phyloP scores from a whole-genome alignment of 768 basidiomycete genomes.

The Calocybe indica region DNA sequence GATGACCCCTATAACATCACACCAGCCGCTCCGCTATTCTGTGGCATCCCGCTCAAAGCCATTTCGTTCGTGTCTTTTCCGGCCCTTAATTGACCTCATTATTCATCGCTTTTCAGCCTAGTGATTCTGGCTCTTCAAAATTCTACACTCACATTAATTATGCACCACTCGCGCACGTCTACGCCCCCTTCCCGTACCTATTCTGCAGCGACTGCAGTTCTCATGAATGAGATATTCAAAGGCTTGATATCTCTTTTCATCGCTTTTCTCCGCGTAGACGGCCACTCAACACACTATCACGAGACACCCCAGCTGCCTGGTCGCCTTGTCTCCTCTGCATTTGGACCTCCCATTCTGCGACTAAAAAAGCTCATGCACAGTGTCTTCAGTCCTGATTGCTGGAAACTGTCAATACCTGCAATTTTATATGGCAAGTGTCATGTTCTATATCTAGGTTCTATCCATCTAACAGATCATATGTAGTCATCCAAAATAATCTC shows the following conservation, averaged over 20 bases:
- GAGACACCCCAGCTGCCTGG: slow-evolving; percentile 23
- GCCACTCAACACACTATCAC: slow-evolving; percentile 14
- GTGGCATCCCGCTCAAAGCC: slow-evolving; percentile 73
- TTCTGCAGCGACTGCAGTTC: slow-evolving; percentile 90
- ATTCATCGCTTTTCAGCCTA: slow-evolving; percentile 35
- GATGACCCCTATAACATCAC: slow-evolving; percentile 22
- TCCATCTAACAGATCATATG: not conserved
- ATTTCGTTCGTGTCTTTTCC: slow-evolving; percentile 54
- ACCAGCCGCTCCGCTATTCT: slow-evolving; percentile 46
- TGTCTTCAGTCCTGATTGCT: slow-evolving; percentile 87
- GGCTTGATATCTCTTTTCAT: slow-evolving; percentile 81
- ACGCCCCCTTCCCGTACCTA: slow-evolving; percentile 72
- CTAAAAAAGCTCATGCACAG: slow-evolving; percentile 56
- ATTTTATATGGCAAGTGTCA: slow-evolving; percentile 70
- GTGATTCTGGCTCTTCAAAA: slow-evolving; percentile 91
- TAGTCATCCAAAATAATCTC: slow-evolving; percentile 90
- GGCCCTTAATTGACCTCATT: not conserved
- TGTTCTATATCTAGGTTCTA: not conserved
- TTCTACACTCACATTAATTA: slow-evolving; percentile 83
- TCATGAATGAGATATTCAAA: slow-evolving; percentile 93
- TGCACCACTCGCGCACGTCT: slow-evolving; percentile 93
- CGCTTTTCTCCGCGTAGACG: slow-evolving; percentile 64
- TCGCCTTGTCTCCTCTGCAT: not conserved
- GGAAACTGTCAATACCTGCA: slow-evolving; percentile 96
- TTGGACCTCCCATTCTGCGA: slow-evolving; percentile 13